phyloP scores from a whole-genome alignment of 179 eudicot genomes.

The Actinidia chinensis region DNA sequence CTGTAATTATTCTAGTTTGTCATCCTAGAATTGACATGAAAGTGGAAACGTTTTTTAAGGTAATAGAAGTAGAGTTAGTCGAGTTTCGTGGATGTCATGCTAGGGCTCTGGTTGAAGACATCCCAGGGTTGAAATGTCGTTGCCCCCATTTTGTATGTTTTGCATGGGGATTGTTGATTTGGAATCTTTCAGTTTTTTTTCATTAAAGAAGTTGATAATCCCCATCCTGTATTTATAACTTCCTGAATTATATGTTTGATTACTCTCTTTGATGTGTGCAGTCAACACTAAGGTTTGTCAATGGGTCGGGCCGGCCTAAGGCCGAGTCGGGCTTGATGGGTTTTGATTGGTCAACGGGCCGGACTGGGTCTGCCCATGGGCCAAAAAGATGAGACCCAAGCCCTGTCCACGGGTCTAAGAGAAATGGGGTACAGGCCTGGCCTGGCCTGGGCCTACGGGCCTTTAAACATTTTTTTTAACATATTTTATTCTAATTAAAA shows the following conservation, averaged over 20 bases:
- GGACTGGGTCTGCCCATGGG: too few species aligned
- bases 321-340: too few species aligned
- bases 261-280: slow-evolving; percentile 35
- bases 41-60: neutral
- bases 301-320: too few species aligned
- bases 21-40: neutral
- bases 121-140: too few species aligned
- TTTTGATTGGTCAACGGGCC: too few species aligned
- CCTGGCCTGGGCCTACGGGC: too few species aligned
- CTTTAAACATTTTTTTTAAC: too few species aligned
- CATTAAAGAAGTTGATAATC: neutral
- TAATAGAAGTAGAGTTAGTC: neutral
- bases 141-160: too few species aligned
- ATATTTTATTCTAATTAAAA: too few species aligned
- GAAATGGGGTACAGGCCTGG: too few species aligned
- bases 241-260: neutral
- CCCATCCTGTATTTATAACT: neutral
- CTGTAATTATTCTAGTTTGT: neutral
- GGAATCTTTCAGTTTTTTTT: neutral
- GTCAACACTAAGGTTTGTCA: slow-evolving; percentile 55
- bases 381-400: too few species aligned
- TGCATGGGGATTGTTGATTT: neutral
- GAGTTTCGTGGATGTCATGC: neutral
- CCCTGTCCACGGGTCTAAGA: too few species aligned
- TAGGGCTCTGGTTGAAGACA: neutral